Evolutionary conservation across 495 filamentous ascomycete genomes (phyloP).

Genomic region (Hyaloscypha hepaticicola): DNA sequence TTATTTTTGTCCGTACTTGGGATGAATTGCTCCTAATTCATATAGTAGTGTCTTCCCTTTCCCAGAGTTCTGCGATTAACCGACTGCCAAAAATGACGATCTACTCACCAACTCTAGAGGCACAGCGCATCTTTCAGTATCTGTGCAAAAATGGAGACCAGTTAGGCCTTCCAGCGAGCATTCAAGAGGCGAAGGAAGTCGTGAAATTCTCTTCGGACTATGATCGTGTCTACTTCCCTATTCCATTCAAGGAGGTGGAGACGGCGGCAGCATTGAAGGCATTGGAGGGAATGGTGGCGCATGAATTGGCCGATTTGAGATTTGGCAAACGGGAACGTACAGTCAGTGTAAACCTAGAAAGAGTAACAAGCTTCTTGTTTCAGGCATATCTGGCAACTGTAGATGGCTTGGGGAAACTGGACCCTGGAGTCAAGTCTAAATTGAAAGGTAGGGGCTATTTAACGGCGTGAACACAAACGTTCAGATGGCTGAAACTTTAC

Average conservation of each 20-base stretch:
- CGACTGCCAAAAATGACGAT: too few relatives aligned
- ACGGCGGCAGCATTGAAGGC: constrained; percentile 21
- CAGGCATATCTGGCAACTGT: constrained; percentile 23
- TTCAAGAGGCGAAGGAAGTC: constrained; percentile 37
- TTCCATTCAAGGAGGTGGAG: constrained; percentile 22
- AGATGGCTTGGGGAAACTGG: constrained; percentile 13
- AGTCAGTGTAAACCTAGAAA: constrained; percentile 14
- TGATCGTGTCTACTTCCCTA: constrained; percentile 42
- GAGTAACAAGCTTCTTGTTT: constrained; percentile 13
- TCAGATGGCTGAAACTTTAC: constrained; percentile 13
- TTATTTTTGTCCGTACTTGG: too few relatives aligned
- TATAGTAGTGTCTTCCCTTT: too few relatives aligned
- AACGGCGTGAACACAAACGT: constrained; percentile 18
- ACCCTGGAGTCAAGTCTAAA: background rate
- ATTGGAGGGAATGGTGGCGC: constrained; percentile 10
- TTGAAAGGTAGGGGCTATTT: background rate
- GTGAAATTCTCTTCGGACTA: constrained; percentile 44
- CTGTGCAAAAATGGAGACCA: constrained; percentile 43
- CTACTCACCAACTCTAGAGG: background rate
- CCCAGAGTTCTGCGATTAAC: too few relatives aligned
- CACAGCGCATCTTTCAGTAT: constrained; percentile 37
- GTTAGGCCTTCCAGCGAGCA: constrained; percentile 39
- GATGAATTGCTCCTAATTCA: too few relatives aligned
- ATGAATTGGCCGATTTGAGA: constrained; percentile 9
- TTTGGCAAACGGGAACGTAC: background rate